These are phyloP conservation scores for Xylariaceae sp. DNA, from an alignment of 2,329 filamentous ascomycete species.

Conservation along the genomic window DNA sequence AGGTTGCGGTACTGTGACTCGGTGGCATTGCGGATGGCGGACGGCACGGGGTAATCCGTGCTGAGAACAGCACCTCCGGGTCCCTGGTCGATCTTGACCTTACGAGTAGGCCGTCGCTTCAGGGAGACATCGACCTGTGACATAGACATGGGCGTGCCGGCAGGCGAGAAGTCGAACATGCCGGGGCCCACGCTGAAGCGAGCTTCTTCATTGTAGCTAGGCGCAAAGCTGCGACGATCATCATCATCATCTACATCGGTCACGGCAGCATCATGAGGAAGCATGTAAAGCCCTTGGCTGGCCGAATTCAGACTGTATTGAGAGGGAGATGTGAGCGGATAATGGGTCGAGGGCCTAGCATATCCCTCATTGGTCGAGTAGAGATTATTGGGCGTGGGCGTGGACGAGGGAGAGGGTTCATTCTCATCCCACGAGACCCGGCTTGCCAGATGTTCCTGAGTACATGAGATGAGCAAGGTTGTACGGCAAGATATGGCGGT, in stretches of 20 bases:
- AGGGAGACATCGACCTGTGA: conserved; percentile 48
- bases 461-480: background rate
- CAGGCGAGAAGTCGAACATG: background rate
- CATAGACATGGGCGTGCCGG: background rate
- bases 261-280: background rate
- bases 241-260: background rate
- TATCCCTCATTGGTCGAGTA: background rate
- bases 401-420: background rate
- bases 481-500: too few relatives aligned
- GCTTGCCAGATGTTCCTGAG: conserved; percentile 1
- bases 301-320: conserved; percentile 1
- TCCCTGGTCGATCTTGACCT: conserved; percentile 85
- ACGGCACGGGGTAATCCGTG: conserved; percentile 91
- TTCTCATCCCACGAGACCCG: background rate
- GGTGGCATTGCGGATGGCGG: conserved; percentile 89
- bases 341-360: background rate
- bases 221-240: background rate
- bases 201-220: background rate
- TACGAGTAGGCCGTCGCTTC: conserved; percentile 86
- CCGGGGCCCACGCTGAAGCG: conserved; percentile 1
- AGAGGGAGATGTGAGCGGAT: conserved; percentile 1
- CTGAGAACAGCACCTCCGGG: conserved; percentile 75
- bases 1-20: conserved; percentile 85
- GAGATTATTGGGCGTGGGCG: too few relatives aligned
- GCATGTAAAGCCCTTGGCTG: background rate